Percentiles rank a stretch among this genome's conserved stretches.
phyloP scores from a whole-genome alignment of 1,284 basidiomycete species.

The Irpex lacteus region DNA sequence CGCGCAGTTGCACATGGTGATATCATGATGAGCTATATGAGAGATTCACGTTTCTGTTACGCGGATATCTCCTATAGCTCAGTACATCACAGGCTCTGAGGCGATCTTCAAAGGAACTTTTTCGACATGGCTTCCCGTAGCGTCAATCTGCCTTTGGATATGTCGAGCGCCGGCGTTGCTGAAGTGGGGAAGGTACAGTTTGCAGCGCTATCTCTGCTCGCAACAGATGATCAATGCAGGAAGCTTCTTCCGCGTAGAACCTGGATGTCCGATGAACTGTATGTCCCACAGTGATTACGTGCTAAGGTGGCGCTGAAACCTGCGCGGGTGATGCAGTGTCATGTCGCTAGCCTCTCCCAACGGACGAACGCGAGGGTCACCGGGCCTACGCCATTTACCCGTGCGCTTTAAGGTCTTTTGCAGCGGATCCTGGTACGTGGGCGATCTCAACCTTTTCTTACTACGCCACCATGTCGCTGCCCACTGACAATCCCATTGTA shows the following conservation, averaged over 20 bases:
- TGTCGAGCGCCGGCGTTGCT: neutral
- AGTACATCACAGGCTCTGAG: no score
- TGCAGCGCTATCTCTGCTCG: neutral
- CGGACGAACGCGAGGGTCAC: neutral
- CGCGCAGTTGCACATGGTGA: no score
- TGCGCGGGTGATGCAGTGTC: neutral
- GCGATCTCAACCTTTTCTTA: neutral
- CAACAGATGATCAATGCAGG: neutral
- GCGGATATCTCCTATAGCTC: no score
- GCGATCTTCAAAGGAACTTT: no score
- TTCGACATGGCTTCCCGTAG: neutral
- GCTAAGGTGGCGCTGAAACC: neutral
- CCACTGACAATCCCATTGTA: neutral
- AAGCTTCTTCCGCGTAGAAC: neutral
- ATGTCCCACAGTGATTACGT: neutral
- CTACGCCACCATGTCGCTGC: neutral
- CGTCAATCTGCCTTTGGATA: neutral
- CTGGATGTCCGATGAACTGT: neutral
- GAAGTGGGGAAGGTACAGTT: neutral
- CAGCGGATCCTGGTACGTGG: neutral
- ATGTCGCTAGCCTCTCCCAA: neutral
- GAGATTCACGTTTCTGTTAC: no score
- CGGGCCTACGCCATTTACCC: neutral
- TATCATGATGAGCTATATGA: no score
- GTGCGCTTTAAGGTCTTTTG: neutral